A percentile compares a stretch with the other conserved stretches of the same genome.
Conservation (phyloP, 2,329 filamentous ascomycete species). For the Tolypocladium nubicola region DNA sequence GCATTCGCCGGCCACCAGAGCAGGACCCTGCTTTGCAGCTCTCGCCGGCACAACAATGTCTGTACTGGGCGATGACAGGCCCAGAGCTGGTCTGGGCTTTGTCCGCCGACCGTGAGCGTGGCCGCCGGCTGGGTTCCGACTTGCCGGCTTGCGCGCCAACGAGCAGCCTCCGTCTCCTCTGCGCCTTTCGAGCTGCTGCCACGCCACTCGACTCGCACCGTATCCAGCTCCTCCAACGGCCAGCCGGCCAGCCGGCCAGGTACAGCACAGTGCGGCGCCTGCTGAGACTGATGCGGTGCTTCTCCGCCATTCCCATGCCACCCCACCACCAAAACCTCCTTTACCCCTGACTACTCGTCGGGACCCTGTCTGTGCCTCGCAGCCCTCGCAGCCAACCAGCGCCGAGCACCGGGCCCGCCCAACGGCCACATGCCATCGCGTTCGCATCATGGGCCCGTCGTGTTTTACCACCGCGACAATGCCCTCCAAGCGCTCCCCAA, state of each 20-base stretch:
- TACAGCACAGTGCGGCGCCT: background rate
- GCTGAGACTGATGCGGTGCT: background rate
- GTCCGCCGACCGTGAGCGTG: background rate
- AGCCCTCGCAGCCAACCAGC: constrained; percentile 5
- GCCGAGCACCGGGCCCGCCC: constrained; percentile 3
- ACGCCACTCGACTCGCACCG: background rate
- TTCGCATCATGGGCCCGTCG: background rate
- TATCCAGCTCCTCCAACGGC: background rate
- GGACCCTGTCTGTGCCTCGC: constrained; percentile 6
- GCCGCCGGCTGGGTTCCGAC: background rate
- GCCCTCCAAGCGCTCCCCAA: background rate
- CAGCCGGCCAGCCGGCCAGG: background rate
- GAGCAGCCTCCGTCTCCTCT: background rate
- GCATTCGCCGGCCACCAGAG: too few relatives aligned
- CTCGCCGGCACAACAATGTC: background rate
- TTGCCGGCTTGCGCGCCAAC: background rate
- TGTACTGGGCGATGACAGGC: background rate
- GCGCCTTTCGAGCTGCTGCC: background rate
- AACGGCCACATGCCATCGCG: constrained; percentile 6
- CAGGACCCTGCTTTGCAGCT: background rate
- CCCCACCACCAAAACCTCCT: constrained; percentile 3
- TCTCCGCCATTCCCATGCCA: background rate
- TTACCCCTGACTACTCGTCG: constrained; percentile 8
- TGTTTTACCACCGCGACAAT: background rate
- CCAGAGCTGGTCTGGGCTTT: background rate